Percentiles rank a stretch among this genome's conserved stretches.
Evolutionary conservation across 495 filamentous ascomycete genomes (phyloP).

Genomic region (Sordaria brevicollis): DNA sequence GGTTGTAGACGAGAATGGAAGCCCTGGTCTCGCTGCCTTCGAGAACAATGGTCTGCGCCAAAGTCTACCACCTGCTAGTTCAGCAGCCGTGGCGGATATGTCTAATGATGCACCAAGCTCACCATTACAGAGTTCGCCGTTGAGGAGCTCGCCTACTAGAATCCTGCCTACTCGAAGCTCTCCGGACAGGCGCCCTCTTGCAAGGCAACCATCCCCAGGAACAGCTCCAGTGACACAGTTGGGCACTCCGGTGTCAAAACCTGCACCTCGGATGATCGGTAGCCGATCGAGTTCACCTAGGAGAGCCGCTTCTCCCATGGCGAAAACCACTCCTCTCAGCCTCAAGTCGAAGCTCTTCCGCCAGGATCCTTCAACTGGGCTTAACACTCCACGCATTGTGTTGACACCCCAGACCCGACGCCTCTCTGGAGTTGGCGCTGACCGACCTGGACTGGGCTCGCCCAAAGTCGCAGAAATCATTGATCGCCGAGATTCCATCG

Average conservation of each 20-base stretch:
- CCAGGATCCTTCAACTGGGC: slow-evolving; percentile 44
- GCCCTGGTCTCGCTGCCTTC: slow-evolving; percentile 46
- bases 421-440: slow-evolving; percentile 65
- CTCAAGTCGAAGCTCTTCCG: slow-evolving; percentile 43
- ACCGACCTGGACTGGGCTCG: slow-evolving; percentile 67
- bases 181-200: background rate
- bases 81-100: background rate
- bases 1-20: slow-evolving; percentile 45
- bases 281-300: slow-evolving; percentile 27
- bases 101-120: background rate
- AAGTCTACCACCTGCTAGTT: slow-evolving; percentile 2
- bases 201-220: background rate
- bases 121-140: background rate
- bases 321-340: slow-evolving; percentile 14
- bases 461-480: slow-evolving; percentile 65
- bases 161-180: background rate
- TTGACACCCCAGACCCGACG: slow-evolving; percentile 52
- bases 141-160: background rate
- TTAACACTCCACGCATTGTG: slow-evolving; percentile 52
- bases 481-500: slow-evolving; percentile 61
- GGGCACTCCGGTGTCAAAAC: slow-evolving; percentile 4
- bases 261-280: slow-evolving; percentile 16
- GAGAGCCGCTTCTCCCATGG: slow-evolving; percentile 9
- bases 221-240: slow-evolving; percentile 6
- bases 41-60: slow-evolving; percentile 44